Evolutionary conservation across 2,329 filamentous ascomycete species (phyloP), one percentile per base, ranked within the genome.

Genomic region (Truncatella angustata): DNA sequence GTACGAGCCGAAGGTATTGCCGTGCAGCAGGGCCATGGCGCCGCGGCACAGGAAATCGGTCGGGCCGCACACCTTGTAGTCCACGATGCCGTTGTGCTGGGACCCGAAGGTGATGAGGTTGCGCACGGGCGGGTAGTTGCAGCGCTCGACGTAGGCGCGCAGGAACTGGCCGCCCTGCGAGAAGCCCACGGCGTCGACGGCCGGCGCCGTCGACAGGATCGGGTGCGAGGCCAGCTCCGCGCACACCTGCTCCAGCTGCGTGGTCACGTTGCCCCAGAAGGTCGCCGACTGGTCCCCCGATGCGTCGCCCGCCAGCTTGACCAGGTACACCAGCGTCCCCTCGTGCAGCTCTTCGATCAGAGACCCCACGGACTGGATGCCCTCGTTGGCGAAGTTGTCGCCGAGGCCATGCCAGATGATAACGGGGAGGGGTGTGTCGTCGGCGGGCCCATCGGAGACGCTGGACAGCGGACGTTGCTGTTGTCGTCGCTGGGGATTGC

Each of bases 141-240:
- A 99, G 39, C 90, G 82, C 77, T 99, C 86, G 58, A 96, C 77
- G 68, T 96, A 92, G 21, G 81, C 94, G 54, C 94, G 86, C n/a
- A 99, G 81, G 74, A 99, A 97, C 69, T 96, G 90, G 1, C 94
- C 94, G 57, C 94, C 94, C 71, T 99, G 94, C 12, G 89, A 94
- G 76, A 99, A 97, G 24, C 94, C 94, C 32, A 99, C 74, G 30
- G 92, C 93, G 71, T 97, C 94, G 66, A 97, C 79, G 57, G 87
- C 90, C 0, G 89, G 88, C 0, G 90, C 89, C 5, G 87, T 89
- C 52, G 87, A 87, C 14, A 97, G 82, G 68, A 96, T 89, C 1
- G 87, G 87, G 66, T 97, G 83, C 0, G 79, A 66, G 53, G 87
- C 80, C 37, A 97, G 81, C 61, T 87, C 84, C n/a, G 74, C 76